Evolutionary conservation across 345 rosid genomes (phyloP), one percentile per base, ranked within the genome.

Genomic region (Leavenworthia alabamica): DNA sequence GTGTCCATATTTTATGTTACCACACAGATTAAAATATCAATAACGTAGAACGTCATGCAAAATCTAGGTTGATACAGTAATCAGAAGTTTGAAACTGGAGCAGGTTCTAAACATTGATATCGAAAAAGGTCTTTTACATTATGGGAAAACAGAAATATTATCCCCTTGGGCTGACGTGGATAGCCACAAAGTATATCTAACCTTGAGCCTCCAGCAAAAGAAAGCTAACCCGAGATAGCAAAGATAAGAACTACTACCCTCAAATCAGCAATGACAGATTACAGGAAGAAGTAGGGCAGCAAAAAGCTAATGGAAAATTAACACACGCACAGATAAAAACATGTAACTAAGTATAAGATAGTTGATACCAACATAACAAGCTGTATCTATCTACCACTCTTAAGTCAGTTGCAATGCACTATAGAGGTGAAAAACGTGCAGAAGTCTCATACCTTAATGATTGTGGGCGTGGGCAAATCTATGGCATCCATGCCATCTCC

Each of bases 381-480:
- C 33, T 50, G 29, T 22, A 27, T 32, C 54, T 41, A 65, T 42
- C 27, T 40, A 15, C 54, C 36, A 44, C 36, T 45, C 20, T 55
- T 16, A 37, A 54, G 61, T 11, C 32, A 37, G 36, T 55, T 65
- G 45, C 8, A 43, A 58, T 22, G 60, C 35, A 31, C 52, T 58
- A 67, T 49, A 42, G 33, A 50, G 45, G 72, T 59, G 37, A 60
- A 60, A 63, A 68, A 67, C 31, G 27, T 58, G 28, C 19, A 59
- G 23, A 52, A 42, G 33, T 33, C 46, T 51, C 68, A 72, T 58
- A 93, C 99, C 97, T 89, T 93, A 23, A 87, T 63, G 64, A 89
- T 77, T 44, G 96, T 65, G 14, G 99, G 99, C 40, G 97, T 82
- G 41, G 99, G 99, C 73, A 93, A 75, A 78, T 93, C 96, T 75